phyloP scores from a whole-genome alignment of 768 basidiomycete species.

The Mycena rebaudengoi region DNA sequence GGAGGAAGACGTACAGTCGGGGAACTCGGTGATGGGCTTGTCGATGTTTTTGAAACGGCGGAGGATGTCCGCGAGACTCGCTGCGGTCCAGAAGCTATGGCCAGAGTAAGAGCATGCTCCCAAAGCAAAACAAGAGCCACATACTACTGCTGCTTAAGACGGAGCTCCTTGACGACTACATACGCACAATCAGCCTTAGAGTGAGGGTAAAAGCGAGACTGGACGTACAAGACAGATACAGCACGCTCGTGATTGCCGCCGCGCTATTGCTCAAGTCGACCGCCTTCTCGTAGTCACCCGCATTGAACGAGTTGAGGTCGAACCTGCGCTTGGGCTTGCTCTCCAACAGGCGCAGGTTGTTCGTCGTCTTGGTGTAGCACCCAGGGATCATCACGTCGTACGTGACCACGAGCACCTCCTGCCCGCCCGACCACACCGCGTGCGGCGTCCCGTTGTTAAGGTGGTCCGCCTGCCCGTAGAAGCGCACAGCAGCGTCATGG shows the following conservation, averaged over 20 bases:
- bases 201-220: background rate
- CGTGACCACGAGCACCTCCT: no score
- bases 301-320: slow-evolving; percentile 95
- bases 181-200: slow-evolving; percentile 7
- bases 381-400: no score
- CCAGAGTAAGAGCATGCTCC: background rate
- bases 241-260: slow-evolving; percentile 90
- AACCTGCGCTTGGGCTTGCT: slow-evolving; percentile 90
- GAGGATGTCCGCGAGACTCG: slow-evolving; percentile 87
- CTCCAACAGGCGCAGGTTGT: slow-evolving; percentile 85
- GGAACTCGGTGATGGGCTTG: slow-evolving; percentile 79
- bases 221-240: slow-evolving; percentile 78
- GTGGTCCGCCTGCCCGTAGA: slow-evolving; percentile 85
- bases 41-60: slow-evolving; percentile 93
- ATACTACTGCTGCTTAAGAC: no score
- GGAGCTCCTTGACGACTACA: no score
- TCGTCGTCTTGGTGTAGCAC: no score
- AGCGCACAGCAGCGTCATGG: no score
- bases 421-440: slow-evolving; percentile 85
- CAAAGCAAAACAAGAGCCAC: slow-evolving; percentile 20
- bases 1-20: slow-evolving; percentile 76
- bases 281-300: slow-evolving; percentile 91
- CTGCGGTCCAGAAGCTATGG: slow-evolving; percentile 83
- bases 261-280: slow-evolving; percentile 90
- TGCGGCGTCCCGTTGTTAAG: slow-evolving; percentile 64